Conservation (phyloP, 2,329 filamentous ascomycete species). For the Fusarium tuaranense region DNA sequence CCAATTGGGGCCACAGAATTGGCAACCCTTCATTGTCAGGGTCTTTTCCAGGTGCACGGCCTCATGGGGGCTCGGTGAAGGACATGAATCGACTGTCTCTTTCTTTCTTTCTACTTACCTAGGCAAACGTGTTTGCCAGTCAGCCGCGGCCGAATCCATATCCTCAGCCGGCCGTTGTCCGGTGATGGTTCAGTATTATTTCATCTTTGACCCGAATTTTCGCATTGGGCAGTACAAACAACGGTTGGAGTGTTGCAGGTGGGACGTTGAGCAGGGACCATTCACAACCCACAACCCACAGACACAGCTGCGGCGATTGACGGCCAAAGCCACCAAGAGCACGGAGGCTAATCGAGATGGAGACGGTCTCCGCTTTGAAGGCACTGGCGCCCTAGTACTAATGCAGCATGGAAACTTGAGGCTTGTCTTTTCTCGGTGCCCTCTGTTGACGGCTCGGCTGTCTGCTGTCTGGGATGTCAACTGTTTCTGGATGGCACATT, state of each 20-base stretch:
- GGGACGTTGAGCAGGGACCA: conserved; percentile 29
- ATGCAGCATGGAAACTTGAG: conserved; percentile 22
- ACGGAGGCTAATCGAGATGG: conserved; percentile 33
- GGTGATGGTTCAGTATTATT: background rate
- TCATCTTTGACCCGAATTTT: background rate
- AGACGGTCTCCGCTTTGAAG: conserved; percentile 13
- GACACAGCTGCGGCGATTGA: conserved; percentile 28
- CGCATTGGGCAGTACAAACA: conserved; percentile 4
- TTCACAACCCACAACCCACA: conserved; percentile 1
- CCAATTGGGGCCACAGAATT: conserved; percentile 24
- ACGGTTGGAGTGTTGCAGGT: conserved; percentile 10
- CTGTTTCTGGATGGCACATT: background rate
- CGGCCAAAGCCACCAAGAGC: conserved; percentile 22
- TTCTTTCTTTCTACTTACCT: background rate
- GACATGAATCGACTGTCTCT: background rate
- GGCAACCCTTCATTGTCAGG: conserved; percentile 24
- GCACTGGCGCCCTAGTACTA: conserved; percentile 24
- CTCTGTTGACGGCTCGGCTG: conserved; percentile 1
- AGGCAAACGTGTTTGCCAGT: background rate
- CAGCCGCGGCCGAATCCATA: background rate
- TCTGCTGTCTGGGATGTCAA: background rate
- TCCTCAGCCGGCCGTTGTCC: background rate
- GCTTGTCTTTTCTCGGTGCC: conserved; percentile 30
- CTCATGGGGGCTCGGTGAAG: background rate
- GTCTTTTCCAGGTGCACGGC: conserved; percentile 12